Conservation (phyloP, 2,329 filamentous ascomycete species). For the Plectosphaerella cucumerina region DNA sequence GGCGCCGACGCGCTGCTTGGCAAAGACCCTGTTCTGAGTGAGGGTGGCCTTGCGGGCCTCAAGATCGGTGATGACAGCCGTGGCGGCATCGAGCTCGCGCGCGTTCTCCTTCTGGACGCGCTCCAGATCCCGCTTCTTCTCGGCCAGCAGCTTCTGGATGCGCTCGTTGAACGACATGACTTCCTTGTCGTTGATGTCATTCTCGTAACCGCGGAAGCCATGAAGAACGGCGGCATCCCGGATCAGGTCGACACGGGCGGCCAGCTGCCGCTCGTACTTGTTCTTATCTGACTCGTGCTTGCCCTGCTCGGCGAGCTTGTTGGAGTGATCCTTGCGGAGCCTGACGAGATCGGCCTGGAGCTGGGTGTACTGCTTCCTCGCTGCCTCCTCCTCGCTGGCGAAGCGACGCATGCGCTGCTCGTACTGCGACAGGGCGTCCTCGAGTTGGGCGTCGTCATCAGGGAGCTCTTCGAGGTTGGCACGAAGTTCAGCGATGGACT, state of each 20-base stretch:
- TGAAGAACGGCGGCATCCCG: conserved; percentile 73
- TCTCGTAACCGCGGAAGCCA: conserved; percentile 79
- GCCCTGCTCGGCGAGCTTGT: conserved; percentile 63
- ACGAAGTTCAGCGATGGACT: conserved; percentile 66
- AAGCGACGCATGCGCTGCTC: conserved; percentile 68
- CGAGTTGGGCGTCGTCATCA: conserved; percentile 74
- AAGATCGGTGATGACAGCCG: conserved; percentile 66
- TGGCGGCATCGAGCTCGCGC: conserved; percentile 70
- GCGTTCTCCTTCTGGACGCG: conserved; percentile 68
- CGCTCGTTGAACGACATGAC: conserved; percentile 74
- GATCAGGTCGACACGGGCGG: conserved; percentile 67
- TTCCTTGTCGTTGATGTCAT: conserved; percentile 68
- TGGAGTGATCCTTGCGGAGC: conserved; percentile 41
- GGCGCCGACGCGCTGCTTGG: conserved; percentile 65
- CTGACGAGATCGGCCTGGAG: conserved; percentile 48
- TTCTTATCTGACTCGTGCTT: conserved; percentile 82
- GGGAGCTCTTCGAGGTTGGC: conserved; percentile 70
- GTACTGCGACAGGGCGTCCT: conserved; percentile 70
- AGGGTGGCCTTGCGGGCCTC: conserved; percentile 69
- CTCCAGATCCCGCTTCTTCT: conserved; percentile 77
- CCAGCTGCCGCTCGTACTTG: conserved; percentile 76
- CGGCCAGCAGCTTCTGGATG: conserved; percentile 68
- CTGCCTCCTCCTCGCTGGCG: conserved; percentile 56
- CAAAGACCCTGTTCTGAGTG: conserved; percentile 68
- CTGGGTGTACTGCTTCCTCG: conserved; percentile 61